Evolutionary conservation across 148 eudicot genomes (phyloP).

Genomic region (Mesembryanthemum crystallinum): DNA sequence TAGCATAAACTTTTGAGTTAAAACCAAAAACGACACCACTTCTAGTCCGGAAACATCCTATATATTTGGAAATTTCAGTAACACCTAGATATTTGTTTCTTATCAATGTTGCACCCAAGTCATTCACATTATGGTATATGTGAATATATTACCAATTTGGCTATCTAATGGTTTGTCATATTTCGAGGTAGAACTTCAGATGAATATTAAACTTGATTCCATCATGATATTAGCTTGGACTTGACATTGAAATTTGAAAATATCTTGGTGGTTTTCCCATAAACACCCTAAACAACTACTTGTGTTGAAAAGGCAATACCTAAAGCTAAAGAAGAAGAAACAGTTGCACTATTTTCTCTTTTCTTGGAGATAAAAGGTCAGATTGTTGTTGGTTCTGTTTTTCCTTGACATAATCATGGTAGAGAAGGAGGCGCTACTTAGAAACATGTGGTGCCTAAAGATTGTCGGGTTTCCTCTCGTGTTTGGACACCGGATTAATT

Average conservation of each 20-base stretch:
- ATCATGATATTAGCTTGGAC: neutral
- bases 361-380: neutral
- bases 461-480: neutral
- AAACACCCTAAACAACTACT: neutral
- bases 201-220: too few species aligned
- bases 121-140: neutral
- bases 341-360: neutral
- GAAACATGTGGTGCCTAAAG: neutral
- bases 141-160: neutral
- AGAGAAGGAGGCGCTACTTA: neutral
- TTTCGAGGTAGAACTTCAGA: too few species aligned
- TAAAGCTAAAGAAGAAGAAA: neutral
- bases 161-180: neutral
- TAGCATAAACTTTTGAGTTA: neutral
- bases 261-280: neutral
- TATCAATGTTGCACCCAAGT: neutral
- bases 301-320: neutral
- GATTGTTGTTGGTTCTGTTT: neutral
- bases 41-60: neutral
- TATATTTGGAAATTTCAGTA: neutral
- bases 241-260: slow-evolving; percentile 5
- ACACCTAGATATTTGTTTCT: neutral
- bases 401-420: neutral
- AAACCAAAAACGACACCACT: neutral
- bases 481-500: neutral